These are phyloP conservation scores for Globisporangium sylvaticum DNA, from an alignment of 352 stramenopile genomes.

Conservation along the genomic window DNA sequence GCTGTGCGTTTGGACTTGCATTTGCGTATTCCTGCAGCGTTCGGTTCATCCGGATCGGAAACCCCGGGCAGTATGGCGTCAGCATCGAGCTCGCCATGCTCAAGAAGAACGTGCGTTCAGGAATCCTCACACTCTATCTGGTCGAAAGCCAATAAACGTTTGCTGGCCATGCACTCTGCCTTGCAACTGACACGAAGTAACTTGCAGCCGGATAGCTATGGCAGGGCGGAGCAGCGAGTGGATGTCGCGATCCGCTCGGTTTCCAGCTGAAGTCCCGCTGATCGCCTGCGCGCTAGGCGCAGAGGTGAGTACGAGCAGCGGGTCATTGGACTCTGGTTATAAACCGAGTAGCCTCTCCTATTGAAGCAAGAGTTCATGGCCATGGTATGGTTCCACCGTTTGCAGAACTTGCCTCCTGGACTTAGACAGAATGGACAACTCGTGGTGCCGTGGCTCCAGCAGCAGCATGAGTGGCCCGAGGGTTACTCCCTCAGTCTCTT, in stretches of 20 bases:
- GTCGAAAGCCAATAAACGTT: no score
- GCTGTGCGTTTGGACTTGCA: neutral
- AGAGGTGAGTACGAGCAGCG: slow-evolving; percentile 32
- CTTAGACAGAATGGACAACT: slow-evolving; percentile 38
- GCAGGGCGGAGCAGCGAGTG: slow-evolving; percentile 32
- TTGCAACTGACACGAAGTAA: neutral
- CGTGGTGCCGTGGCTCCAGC: slow-evolving; percentile 43
- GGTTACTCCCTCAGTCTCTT: slow-evolving; percentile 48
- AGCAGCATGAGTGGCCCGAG: slow-evolving; percentile 39
- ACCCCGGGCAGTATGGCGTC: slow-evolving; percentile 19
- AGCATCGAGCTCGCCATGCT: slow-evolving; percentile 33
- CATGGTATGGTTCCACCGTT: neutral
- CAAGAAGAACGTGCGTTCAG: slow-evolving; percentile 31
- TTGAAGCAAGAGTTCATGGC: neutral
- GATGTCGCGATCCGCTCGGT: slow-evolving; percentile 38
- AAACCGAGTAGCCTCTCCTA: no score
- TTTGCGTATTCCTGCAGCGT: slow-evolving; percentile 17
- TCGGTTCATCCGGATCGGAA: slow-evolving; percentile 28
- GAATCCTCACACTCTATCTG: no score
- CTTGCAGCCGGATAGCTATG: slow-evolving; percentile 27
- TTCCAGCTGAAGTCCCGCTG: slow-evolving; percentile 38
- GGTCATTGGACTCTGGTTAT: no score
- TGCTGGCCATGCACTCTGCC: no score
- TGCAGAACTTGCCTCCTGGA: slow-evolving; percentile 38
- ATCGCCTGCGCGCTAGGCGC: slow-evolving; percentile 41